phyloP scores from a whole-genome alignment of 2,329 filamentous ascomycete genomes.

The Colletotrichum musicola region DNA sequence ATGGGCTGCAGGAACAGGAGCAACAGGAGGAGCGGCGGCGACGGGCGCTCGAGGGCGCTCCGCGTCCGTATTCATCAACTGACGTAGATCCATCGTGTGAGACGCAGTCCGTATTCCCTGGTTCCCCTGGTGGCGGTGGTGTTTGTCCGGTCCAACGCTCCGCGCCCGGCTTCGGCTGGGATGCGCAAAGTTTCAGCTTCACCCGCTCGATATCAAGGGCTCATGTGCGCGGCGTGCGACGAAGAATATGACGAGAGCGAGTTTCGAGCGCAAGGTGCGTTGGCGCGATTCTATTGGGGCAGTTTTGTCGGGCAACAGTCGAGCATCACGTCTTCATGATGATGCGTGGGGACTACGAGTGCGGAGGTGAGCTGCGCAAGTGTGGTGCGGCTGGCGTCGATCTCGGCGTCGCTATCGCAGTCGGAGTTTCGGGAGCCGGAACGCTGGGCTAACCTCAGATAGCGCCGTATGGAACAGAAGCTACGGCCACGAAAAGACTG shows the following conservation, averaged over 20 bases:
- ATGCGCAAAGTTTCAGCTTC: constrained; percentile 37
- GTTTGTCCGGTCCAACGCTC: constrained; percentile 28
- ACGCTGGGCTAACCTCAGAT: not conserved
- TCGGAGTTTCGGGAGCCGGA: constrained; percentile 17
- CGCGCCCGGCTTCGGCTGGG: constrained; percentile 30
- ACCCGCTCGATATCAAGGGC: constrained; percentile 20
- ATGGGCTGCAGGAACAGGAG: constrained; percentile 29
- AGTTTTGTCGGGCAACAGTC: constrained; percentile 9
- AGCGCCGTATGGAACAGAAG: constrained; percentile 9
- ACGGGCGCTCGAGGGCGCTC: constrained; percentile 53
- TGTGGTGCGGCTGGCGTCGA: not conserved
- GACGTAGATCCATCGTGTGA: constrained; percentile 63
- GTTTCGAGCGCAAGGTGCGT: not conserved
- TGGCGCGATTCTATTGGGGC: constrained; percentile 17
- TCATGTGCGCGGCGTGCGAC: constrained; percentile 35
- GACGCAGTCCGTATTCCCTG: constrained; percentile 6
- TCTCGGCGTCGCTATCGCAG: constrained; percentile 20
- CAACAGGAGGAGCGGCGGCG: constrained; percentile 37
- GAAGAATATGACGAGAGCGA: not conserved
- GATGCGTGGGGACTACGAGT: not conserved
- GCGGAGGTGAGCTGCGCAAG: not conserved
- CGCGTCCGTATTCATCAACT: constrained; percentile 65
- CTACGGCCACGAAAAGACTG: constrained; percentile 22
- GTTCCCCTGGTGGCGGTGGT: constrained; percentile 5
- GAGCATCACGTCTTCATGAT: constrained; percentile 34